Evolutionary conservation across 2,329 filamentous ascomycete species (phyloP).

Genomic region (Pseudocercospora macadamiae): DNA sequence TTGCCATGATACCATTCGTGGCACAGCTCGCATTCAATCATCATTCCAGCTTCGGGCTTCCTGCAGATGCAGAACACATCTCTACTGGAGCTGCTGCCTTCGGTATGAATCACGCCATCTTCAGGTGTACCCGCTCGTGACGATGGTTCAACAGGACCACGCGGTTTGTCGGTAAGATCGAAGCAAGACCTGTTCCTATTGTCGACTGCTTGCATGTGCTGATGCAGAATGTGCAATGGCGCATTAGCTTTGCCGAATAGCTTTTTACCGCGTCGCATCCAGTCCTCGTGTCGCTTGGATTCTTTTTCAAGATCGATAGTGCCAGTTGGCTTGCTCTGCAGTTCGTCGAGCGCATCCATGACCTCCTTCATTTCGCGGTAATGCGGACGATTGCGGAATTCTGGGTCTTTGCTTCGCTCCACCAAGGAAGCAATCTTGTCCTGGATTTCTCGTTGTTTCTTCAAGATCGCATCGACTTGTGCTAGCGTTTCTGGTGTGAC

Average conservation of each 20-base stretch:
- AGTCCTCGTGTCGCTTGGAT: constrained; percentile 93
- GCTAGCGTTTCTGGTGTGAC: constrained; percentile 80
- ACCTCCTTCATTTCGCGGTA: constrained; percentile 91
- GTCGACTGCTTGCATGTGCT: constrained; percentile 90
- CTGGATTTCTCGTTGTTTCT: constrained; percentile 94
- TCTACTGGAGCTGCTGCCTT: constrained; percentile 55
- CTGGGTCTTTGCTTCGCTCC: constrained; percentile 72
- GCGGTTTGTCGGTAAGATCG: constrained; percentile 83
- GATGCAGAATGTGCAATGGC: constrained; percentile 90
- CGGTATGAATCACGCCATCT: constrained; percentile 42
- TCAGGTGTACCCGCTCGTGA: constrained; percentile 76
- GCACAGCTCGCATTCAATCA: constrained; percentile 98
- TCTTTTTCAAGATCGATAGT: constrained; percentile 93
- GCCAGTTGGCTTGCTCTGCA: constrained; percentile 90
- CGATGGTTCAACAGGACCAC: constrained; percentile 87
- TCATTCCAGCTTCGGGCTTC: constrained; percentile 91
- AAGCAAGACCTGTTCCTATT: constrained; percentile 91
- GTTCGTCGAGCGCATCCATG: constrained; percentile 80
- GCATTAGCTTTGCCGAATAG: constrained; percentile 98
- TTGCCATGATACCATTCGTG: constrained; percentile 99
- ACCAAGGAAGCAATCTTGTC: constrained; percentile 82
- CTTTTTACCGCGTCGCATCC: constrained; percentile 98
- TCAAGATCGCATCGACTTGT: constrained; percentile 85
- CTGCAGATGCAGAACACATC: constrained; percentile 98
- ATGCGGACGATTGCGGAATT: constrained; percentile 78